Conservation (phyloP, 2,329 filamentous ascomycete species). For the Exophiala aquamarina region DNA sequence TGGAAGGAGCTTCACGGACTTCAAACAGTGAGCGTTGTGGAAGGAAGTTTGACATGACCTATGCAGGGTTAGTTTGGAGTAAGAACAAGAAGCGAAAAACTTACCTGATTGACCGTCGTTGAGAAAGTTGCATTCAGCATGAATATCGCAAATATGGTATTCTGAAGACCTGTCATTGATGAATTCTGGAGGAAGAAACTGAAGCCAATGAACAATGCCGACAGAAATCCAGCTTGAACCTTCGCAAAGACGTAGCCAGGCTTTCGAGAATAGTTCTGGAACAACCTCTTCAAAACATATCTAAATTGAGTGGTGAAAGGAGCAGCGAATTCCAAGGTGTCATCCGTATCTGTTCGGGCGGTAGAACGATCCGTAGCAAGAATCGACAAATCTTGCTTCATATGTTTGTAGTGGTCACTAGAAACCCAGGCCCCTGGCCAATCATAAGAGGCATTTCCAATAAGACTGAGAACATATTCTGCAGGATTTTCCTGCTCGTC, state of each 20-base stretch:
- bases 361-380: slow-evolving; percentile 43
- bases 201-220: slow-evolving; percentile 49
- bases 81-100: slow-evolving; percentile 34
- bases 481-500: slow-evolving; percentile 65
- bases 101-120: slow-evolving; percentile 52
- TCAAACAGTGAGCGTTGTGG: slow-evolving; percentile 69
- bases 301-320: slow-evolving; percentile 65
- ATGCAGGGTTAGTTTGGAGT: slow-evolving; percentile 49
- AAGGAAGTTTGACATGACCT: slow-evolving; percentile 66
- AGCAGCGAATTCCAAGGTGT: slow-evolving; percentile 70
- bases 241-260: slow-evolving; percentile 77
- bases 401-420: slow-evolving; percentile 53
- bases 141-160: slow-evolving; percentile 70
- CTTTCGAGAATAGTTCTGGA: slow-evolving; percentile 90
- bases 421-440: slow-evolving; percentile 63
- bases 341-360: slow-evolving; percentile 11
- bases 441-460: slow-evolving; percentile 60
- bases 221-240: slow-evolving; percentile 54
- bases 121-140: slow-evolving; percentile 62
- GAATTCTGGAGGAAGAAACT: slow-evolving; percentile 69
- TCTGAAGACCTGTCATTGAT: slow-evolving; percentile 65
- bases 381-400: slow-evolving; percentile 58
- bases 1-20: slow-evolving; percentile 64
- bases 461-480: slow-evolving; percentile 67
- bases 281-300: slow-evolving; percentile 70